Base-by-base conservation (phyloP, 129 eudicot species). In the Mikania micrantha region DNA sequence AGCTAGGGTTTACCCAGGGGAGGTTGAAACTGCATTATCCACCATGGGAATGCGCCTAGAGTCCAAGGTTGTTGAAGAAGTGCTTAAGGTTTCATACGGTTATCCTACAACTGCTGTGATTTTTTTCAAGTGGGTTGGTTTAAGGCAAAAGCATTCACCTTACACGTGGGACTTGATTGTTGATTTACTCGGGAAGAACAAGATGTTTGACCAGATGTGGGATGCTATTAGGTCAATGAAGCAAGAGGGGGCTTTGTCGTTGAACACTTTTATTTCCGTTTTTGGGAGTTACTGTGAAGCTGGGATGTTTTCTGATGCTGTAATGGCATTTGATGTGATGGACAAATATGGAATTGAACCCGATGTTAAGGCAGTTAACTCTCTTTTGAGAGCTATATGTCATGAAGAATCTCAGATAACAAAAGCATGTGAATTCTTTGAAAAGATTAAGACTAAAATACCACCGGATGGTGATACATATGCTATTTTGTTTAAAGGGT, bases 191-290 rank as follows among this genome's bases (percentile, higher is more conserved):
- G 96, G 96, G 60, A 92, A 85, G 82, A 92, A 88, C 41, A 28
- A 75, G 77, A 71, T 85, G 83, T 88, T 92, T 67, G 96, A 92
- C 63, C 77, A 74, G 6, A 88, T 92, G 98, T 92, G 98, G 96
- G 98, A 84, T 47, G 96, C 85, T 0, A 82, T 92, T 57, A 73
- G 91, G 74, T 75, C 96, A 2, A 92, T 92, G 96, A 92, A 77
- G 80, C 71, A 76, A 41, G 89, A 88, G 22, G 85, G 81, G 1
- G 54, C 80, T 61, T 70, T 92, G 1, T 69, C 91, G 0, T 17
- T 85, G 57, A 70, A 80, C 3, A 82, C 97, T 17, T 91, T 92
- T 36, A 87, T 82, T 63, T 85, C 87, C 0, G 88, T 82, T 27
- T 88, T 91, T 31, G 89, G 81, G 65, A 91, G 86, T 48, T 91